These are phyloP conservation scores for Podaxis pistillaris DNA, from an alignment of 768 basidiomycete species.

Conservation along the genomic window DNA sequence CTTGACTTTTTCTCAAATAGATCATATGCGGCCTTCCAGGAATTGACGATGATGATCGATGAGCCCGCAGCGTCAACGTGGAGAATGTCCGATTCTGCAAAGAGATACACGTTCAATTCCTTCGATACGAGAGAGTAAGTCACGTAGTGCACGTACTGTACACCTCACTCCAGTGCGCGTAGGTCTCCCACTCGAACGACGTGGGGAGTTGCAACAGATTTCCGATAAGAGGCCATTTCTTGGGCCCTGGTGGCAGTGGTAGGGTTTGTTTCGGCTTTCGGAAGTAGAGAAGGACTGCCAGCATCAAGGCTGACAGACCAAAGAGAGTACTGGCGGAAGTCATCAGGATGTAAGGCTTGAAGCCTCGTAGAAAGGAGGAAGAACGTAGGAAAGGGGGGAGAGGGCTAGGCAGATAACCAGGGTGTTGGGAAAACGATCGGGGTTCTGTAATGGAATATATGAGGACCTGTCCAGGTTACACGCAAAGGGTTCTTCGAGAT, in stretches of 20 bases:
- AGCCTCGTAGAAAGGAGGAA: neutral
- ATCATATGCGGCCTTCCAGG: constrained; percentile 32
- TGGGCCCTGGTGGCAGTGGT: constrained; percentile 40
- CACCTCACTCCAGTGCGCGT: constrained; percentile 36
- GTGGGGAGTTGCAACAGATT: constrained; percentile 39
- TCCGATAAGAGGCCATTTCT: constrained; percentile 36
- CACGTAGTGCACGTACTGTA: constrained; percentile 26
- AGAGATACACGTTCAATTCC: neutral
- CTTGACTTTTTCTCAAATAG: constrained; percentile 38
- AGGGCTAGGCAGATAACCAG: neutral
- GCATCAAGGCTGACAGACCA: neutral
- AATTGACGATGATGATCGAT: constrained; percentile 29
- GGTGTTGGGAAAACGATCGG: neutral
- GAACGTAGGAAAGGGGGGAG: neutral
- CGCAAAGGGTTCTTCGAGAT: neutral
- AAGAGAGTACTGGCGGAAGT: neutral
- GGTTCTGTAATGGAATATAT: constrained; percentile 2
- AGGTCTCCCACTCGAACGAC: constrained; percentile 34
- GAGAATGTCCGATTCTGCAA: constrained; percentile 25
- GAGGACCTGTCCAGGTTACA: neutral
- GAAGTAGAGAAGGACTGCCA: neutral
- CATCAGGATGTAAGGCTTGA: neutral
- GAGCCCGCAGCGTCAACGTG: constrained; percentile 22
- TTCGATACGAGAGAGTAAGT: neutral
- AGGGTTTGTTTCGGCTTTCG: constrained; percentile 18